Percentiles rank a stretch among this genome's conserved stretches.
phyloP scores from a whole-genome alignment of 371 early-diverging fungal species.

The Synchytrium microbalum region DNA sequence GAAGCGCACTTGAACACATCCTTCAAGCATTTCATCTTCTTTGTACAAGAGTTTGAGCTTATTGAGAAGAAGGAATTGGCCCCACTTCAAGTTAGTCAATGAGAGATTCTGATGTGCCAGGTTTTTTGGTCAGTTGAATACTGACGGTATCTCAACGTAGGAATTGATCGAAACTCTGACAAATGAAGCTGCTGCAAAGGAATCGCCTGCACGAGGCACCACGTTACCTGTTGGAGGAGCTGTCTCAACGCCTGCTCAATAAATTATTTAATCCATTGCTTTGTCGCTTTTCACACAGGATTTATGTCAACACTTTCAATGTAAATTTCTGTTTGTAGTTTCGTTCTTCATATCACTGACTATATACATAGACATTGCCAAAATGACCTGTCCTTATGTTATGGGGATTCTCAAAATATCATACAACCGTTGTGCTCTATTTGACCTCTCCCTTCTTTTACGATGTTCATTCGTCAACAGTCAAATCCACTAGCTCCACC shows the following conservation, averaged over 20 bases:
- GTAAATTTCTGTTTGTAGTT: not conserved
- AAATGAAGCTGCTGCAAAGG: not conserved
- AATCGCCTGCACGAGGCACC: not conserved
- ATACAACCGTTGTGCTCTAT: too few relatives aligned
- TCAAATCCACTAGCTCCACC: not conserved
- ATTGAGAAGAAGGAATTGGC: slow-evolving; percentile 62
- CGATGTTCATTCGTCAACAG: not conserved
- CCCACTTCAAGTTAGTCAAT: slow-evolving; percentile 42
- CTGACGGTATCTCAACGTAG: not conserved
- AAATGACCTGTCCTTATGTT: too few relatives aligned
- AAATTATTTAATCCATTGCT: not conserved
- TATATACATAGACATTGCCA: too few relatives aligned
- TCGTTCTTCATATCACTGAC: not conserved
- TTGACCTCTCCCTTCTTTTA: too few relatives aligned
- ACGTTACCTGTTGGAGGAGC: not conserved
- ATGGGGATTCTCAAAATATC: too few relatives aligned
- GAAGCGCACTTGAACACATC: slow-evolving; percentile 79
- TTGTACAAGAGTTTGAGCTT: slow-evolving; percentile 71
- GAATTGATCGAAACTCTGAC: not conserved
- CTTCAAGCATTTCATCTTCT: slow-evolving; percentile 81
- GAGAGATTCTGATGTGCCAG: not conserved
- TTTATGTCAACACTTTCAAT: not conserved
- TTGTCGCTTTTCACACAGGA: not conserved
- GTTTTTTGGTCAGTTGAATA: not conserved
- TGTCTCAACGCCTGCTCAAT: not conserved